phyloP scores from a whole-genome alignment of 768 basidiomycete genomes.

The Mycena belliarum region DNA sequence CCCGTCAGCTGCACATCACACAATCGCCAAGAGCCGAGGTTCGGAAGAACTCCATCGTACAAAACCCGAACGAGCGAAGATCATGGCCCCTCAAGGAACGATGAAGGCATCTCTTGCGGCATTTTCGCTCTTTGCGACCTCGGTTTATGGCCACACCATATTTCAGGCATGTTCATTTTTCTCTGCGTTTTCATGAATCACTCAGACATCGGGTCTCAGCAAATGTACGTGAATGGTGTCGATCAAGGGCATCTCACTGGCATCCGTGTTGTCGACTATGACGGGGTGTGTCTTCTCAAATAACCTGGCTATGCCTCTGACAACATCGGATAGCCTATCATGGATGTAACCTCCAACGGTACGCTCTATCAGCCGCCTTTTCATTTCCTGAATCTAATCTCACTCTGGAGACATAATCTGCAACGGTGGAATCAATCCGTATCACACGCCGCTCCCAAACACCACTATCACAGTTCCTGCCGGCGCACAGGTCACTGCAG shows the following conservation, averaged over 20 bases:
- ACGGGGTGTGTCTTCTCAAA: constrained; percentile 33
- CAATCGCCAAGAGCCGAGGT: neutral
- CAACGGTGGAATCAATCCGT: constrained; percentile 62
- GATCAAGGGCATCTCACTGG: constrained; percentile 42
- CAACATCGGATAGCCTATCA: constrained; percentile 45
- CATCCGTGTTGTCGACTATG: constrained; percentile 46
- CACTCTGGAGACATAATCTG: constrained; percentile 42
- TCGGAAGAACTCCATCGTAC: constrained; percentile 6
- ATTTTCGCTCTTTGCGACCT: neutral
- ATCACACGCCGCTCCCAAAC: constrained; percentile 46
- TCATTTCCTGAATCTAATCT: neutral
- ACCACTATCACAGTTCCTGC: constrained; percentile 51
- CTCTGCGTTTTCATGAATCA: neutral
- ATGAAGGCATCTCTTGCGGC: constrained; percentile 1
- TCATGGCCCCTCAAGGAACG: neutral
- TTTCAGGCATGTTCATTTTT: constrained; percentile 11
- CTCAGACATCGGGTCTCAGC: constrained; percentile 25
- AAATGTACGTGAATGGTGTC: constrained; percentile 55
- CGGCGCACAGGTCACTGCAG: constrained; percentile 52
- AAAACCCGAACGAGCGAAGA: neutral
- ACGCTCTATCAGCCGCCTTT: neutral
- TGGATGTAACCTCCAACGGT: constrained; percentile 53
- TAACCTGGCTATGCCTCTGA: neutral
- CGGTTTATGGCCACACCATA: constrained; percentile 14
- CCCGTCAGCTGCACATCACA: neutral